Conservation (phyloP, 331 rosid genomes). For the Malus hybrid region DNA sequence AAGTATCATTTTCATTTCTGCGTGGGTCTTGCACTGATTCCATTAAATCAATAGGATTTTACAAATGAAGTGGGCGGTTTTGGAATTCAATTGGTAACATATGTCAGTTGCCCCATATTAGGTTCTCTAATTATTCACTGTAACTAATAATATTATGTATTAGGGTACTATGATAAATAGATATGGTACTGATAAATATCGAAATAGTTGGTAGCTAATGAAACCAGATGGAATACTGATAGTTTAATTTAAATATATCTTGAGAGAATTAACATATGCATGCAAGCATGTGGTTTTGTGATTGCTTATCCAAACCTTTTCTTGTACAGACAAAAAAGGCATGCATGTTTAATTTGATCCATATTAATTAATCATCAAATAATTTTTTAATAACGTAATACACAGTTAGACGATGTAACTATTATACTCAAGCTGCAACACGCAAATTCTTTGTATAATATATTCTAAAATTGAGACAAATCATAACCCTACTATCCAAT, state of each 20-base stretch:
- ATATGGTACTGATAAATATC: background rate
- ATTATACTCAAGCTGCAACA: too few species aligned
- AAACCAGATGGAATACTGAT: background rate
- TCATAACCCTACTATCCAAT: too few species aligned
- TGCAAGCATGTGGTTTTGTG: background rate
- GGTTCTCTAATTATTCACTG: background rate
- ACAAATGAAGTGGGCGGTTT: background rate
- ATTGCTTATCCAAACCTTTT: background rate
- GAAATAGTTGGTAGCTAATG: background rate
- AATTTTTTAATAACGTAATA: background rate
- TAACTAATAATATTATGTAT: too few species aligned
- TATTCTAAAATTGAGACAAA: background rate
- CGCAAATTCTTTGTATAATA: too few species aligned
- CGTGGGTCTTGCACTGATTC: conserved; percentile 1
- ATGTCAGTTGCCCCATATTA: background rate
- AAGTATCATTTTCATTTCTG: background rate
- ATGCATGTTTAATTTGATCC: background rate
- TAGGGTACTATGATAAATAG: too few species aligned
- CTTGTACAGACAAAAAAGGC: background rate
- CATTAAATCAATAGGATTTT: background rate
- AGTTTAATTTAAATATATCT: background rate
- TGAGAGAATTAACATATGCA: background rate
- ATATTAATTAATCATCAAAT: background rate
- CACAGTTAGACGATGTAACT: too few species aligned
- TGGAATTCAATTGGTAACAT: background rate